Percentiles rank a stretch among this genome's conserved stretches.
Conservation (phyloP, 345 rosid species). For the Tarenaya hassleriana region DNA sequence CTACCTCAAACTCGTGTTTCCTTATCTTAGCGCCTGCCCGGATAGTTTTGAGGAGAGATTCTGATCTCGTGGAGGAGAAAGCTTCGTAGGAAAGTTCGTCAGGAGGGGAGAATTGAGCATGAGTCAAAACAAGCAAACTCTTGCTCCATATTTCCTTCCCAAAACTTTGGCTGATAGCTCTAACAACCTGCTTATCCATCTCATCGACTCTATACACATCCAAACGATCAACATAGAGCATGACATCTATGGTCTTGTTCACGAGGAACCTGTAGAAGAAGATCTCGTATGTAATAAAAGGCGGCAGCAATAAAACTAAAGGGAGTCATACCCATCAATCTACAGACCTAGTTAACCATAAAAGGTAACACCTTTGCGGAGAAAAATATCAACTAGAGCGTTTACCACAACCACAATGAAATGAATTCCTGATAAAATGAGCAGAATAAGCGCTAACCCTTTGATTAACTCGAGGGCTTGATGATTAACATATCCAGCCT, state of each 20-base stretch:
- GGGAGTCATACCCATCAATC: too few relatives aligned
- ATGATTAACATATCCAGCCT: conserved; percentile 78
- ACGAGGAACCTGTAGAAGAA: conserved; percentile 62
- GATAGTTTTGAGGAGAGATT: conserved; percentile 58
- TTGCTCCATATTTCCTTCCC: conserved; percentile 75
- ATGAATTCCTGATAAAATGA: neutral
- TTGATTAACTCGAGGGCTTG: conserved; percentile 74
- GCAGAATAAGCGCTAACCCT: conserved; percentile 35
- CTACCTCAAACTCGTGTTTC: conserved; percentile 54
- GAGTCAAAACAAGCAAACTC: conserved; percentile 75
- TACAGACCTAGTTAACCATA: conserved; percentile 1
- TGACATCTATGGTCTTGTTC: conserved; percentile 65
- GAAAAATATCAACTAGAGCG: neutral
- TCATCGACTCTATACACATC: conserved; percentile 90
- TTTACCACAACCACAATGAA: neutral
- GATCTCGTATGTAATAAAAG: conserved; percentile 2
- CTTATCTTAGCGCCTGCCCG: conserved; percentile 48
- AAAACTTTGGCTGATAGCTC: conserved; percentile 61
- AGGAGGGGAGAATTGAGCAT: conserved; percentile 80
- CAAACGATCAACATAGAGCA: conserved; percentile 71
- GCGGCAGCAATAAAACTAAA: too few relatives aligned
- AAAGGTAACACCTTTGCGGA: neutral
- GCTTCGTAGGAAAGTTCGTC: conserved; percentile 61
- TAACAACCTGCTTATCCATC: conserved; percentile 68
- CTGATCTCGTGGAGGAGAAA: conserved; percentile 59